Evolutionary conservation across 495 filamentous ascomycete genomes (phyloP).

Genomic region (Neurospora terricola): DNA sequence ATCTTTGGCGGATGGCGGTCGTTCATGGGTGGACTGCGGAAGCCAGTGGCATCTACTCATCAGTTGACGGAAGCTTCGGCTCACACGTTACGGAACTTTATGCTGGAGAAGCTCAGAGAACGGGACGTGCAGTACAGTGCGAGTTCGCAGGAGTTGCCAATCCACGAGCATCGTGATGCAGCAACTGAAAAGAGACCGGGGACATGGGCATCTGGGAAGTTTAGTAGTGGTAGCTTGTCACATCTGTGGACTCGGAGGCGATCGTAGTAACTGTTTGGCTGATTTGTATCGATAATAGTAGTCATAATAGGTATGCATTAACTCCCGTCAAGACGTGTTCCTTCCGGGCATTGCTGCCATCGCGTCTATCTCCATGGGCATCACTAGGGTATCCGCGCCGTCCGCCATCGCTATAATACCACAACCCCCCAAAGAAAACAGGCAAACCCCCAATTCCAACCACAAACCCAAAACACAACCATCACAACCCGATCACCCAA

Average conservation of each 20-base stretch:
- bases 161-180: conserved; percentile 2
- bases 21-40: background rate
- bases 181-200: background rate
- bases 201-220: background rate
- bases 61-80: conserved; percentile 11
- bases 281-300: background rate
- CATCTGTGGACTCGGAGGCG: background rate
- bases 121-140: conserved; percentile 7
- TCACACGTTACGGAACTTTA: conserved; percentile 13
- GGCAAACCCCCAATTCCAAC: too few species aligned
- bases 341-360: background rate
- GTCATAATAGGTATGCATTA: background rate
- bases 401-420: background rate
- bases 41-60: background rate
- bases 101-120: conserved; percentile 17
- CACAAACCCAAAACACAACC: background rate
- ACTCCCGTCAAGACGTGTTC: background rate
- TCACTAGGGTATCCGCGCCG: background rate
- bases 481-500: background rate
- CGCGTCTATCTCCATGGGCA: background rate
- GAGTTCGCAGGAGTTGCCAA: conserved; percentile 1
- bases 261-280: too few species aligned
- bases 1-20: conserved; percentile 8
- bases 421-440: too few species aligned
- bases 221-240: background rate